These are phyloP conservation scores for Strobilomyces echinocephalus DNA, from an alignment of 768 basidiomycete species.

Conservation along the genomic window DNA sequence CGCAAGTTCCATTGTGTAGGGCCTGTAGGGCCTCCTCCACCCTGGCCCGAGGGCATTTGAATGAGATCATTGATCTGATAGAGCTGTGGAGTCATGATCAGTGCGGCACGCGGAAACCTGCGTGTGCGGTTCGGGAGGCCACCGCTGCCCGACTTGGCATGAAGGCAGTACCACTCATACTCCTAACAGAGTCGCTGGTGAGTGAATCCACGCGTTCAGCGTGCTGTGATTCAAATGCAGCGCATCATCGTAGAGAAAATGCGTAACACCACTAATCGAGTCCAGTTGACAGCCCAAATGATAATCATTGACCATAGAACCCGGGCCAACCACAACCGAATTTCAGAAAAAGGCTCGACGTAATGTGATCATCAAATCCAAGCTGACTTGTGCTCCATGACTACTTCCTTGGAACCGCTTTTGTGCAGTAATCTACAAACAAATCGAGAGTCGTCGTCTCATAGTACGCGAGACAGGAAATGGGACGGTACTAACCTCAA, in stretches of 20 bases:
- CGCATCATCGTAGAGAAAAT: background rate
- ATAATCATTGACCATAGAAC: background rate
- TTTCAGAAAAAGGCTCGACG: background rate
- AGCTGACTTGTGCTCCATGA: background rate
- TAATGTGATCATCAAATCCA: conserved; percentile 5
- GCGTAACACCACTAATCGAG: background rate
- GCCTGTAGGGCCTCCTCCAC: conserved; percentile 6
- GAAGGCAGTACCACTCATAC: conserved; percentile 2
- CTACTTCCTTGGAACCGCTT: background rate
- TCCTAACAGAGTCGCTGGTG: conserved; percentile 7
- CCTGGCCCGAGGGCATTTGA: conserved; percentile 20
- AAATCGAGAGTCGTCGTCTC: background rate
- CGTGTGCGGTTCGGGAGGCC: conserved; percentile 5
- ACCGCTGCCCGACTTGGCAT: background rate
- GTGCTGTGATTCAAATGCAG: background rate
- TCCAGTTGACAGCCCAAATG: conserved; percentile 1
- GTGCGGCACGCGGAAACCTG: conserved; percentile 22
- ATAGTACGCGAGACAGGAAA: background rate
- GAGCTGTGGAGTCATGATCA: conserved; percentile 11
- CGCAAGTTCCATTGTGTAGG: background rate
- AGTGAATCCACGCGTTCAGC: conserved; percentile 1
- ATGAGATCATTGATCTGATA: conserved; percentile 6
- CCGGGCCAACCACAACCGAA: background rate
- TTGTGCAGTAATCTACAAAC: background rate
- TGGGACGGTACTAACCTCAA: background rate